These are phyloP conservation scores for Chrysoporthe cubensis DNA, from an alignment of 2,329 filamentous ascomycete genomes.

Conservation along the genomic window DNA sequence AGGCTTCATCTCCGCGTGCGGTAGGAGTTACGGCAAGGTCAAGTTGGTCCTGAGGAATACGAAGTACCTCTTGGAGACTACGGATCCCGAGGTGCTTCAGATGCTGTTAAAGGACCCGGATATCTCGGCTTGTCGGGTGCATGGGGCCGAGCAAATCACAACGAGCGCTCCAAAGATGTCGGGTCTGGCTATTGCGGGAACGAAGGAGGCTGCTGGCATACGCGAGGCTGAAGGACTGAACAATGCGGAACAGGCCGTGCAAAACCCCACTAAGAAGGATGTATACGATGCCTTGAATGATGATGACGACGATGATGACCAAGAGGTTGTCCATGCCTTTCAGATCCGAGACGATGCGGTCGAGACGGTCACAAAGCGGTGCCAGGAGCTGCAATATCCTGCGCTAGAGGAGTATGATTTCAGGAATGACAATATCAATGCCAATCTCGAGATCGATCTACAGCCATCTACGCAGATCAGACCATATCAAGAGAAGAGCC, in stretches of 20 bases:
- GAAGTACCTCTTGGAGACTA: conserved; percentile 87
- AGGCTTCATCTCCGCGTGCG: conserved; percentile 78
- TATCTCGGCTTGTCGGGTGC: conserved; percentile 74
- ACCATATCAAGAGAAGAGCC: conserved; percentile 93
- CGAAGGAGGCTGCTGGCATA: conserved; percentile 87
- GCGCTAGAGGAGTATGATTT: conserved; percentile 98
- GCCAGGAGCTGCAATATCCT: conserved; percentile 82
- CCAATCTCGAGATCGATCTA: conserved; percentile 91
- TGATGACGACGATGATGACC: conserved; percentile 78
- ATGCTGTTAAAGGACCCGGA: conserved; percentile 78
- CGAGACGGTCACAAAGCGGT: conserved; percentile 86
- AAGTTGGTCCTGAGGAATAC: conserved; percentile 92
- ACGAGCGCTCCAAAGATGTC: conserved; percentile 85
- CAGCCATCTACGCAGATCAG: conserved; percentile 88
- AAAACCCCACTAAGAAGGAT: conserved; percentile 63
- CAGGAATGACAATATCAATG: conserved; percentile 84
- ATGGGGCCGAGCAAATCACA: conserved; percentile 72
- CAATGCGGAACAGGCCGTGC: conserved; percentile 51
- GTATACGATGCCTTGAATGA: conserved; percentile 78
- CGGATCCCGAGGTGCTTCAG: conserved; percentile 82
- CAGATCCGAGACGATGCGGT: conserved; percentile 84
- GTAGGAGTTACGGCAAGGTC: conserved; percentile 88
- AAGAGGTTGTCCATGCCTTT: conserved; percentile 89
- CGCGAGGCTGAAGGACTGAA: conserved; percentile 66
- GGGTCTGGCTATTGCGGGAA: conserved; percentile 89